Evolutionary conservation across 257 asterid species (phyloP).

Genomic region (Solanum etuberosum): DNA sequence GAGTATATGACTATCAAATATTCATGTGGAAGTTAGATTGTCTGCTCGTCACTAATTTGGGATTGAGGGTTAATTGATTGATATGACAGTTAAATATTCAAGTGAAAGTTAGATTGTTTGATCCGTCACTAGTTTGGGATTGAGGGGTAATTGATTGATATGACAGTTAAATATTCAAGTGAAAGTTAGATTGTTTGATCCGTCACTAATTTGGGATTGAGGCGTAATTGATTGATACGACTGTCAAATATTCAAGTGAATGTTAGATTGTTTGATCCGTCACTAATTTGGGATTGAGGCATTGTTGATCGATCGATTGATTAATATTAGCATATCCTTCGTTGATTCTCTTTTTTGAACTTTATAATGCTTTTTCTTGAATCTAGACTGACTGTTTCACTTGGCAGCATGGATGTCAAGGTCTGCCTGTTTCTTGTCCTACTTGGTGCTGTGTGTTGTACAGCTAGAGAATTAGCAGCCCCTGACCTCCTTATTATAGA

Average conservation of each 20-base stretch:
- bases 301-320: neutral
- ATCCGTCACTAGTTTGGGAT: neutral
- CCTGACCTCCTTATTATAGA: slow-evolving; percentile 7
- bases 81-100: neutral
- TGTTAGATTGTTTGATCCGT: neutral
- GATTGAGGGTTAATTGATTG: neutral
- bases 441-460: slow-evolving; percentile 37
- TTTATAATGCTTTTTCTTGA: neutral
- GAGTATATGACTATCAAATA: neutral
- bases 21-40: neutral
- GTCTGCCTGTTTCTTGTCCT: slow-evolving; percentile 34
- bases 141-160: neutral
- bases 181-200: neutral
- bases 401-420: slow-evolving; percentile 66
- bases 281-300: neutral
- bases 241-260: neutral
- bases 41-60: neutral
- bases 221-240: neutral
- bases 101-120: neutral
- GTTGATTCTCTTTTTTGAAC: neutral
- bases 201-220: neutral
- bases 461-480: slow-evolving; percentile 50
- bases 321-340: neutral
- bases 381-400: neutral
- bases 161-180: neutral